phyloP scores from a whole-genome alignment of 208 protist species.

The Crithidia mellificae region DNA sequence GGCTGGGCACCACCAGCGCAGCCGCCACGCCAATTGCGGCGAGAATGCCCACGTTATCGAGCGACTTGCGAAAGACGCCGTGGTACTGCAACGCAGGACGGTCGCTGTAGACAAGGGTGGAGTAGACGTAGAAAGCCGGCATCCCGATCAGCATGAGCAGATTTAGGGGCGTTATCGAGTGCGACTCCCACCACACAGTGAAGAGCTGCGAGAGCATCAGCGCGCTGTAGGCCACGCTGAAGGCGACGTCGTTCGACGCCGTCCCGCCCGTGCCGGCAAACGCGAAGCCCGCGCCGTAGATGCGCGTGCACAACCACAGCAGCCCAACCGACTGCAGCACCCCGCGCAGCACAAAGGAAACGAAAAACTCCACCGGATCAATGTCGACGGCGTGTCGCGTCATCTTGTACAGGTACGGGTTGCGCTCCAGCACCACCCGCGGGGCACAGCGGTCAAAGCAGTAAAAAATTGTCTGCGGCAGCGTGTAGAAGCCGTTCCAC shows the following conservation, averaged over 20 bases:
- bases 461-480: slow-evolving; percentile 88
- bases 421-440: slow-evolving; percentile 68
- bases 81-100: slow-evolving; percentile 52
- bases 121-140: slow-evolving; percentile 62
- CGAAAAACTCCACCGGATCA: slow-evolving; percentile 68
- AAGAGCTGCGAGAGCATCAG: slow-evolving; percentile 87
- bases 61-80: slow-evolving; percentile 56
- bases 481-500: slow-evolving; percentile 93
- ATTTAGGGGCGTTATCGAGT: slow-evolving; percentile 80
- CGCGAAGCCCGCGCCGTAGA: slow-evolving; percentile 50
- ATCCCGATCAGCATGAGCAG: slow-evolving; percentile 65
- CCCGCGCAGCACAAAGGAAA: slow-evolving; percentile 66
- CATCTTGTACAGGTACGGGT: slow-evolving; percentile 78
- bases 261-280: slow-evolving; percentile 35
- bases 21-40: slow-evolving; percentile 44
- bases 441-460: slow-evolving; percentile 87
- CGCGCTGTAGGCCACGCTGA: slow-evolving; percentile 83
- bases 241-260: slow-evolving; percentile 70
- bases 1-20: slow-evolving; percentile 48
- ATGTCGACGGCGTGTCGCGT: slow-evolving; percentile 61
- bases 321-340: slow-evolving; percentile 72
- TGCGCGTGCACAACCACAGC: slow-evolving; percentile 49
- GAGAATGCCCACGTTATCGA: slow-evolving; percentile 41
- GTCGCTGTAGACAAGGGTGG: slow-evolving; percentile 52
- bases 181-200: slow-evolving; percentile 84